Evolutionary conservation across 106 monocot species (phyloP), one percentile per base, ranked within the genome.

Genomic region (Platanthera zijinensis): DNA sequence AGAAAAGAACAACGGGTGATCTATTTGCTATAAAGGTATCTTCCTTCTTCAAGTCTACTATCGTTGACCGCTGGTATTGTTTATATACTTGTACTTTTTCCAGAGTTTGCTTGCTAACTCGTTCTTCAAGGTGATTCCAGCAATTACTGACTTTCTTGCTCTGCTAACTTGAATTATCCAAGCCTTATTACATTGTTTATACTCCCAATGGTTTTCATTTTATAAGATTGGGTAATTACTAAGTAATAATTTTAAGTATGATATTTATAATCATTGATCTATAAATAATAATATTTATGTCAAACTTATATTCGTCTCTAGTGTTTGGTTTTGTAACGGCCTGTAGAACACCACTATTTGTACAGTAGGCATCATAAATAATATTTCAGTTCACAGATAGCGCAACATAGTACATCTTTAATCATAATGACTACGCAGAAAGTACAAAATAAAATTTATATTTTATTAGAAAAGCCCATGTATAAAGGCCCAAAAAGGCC

Each of bases 1-100:
- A 94, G 88, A 99, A 99, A 84, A 86, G 89, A 90, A 94, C 92
- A 62, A 99, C 99, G 28, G 99, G 99, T 21, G 99, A 99, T 85
- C 90, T 99, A 10, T 99, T 99, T 84, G 99, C 99, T 63, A 94
- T 99, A 75, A 99, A 99, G 94, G 99, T 99, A 84, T 51, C 15
- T 73, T 74, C 15, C 47, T 52, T 70, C 47, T 50, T 75, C 13
- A 8, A n/a, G 17, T 25, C 67, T 67, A 25, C 67, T 67, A 28
- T 67, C 32, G 47, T 70, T 46, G 47, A 39, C 13, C 56, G 14
- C 56, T 25, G 17, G 0, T 66, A 3, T 66, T 6, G 3, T 66
- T 8, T 53, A 10, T 30, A 28, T 30, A 30, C 32, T 66, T 66
- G 2, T 66, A 66, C 66, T 66, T 66, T 10, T 70, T 48, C 2